Percentiles rank a stretch among this genome's conserved stretches.
phyloP scores from a whole-genome alignment of 371 early-diverging fungal species.

The Smittium mucronatum region DNA sequence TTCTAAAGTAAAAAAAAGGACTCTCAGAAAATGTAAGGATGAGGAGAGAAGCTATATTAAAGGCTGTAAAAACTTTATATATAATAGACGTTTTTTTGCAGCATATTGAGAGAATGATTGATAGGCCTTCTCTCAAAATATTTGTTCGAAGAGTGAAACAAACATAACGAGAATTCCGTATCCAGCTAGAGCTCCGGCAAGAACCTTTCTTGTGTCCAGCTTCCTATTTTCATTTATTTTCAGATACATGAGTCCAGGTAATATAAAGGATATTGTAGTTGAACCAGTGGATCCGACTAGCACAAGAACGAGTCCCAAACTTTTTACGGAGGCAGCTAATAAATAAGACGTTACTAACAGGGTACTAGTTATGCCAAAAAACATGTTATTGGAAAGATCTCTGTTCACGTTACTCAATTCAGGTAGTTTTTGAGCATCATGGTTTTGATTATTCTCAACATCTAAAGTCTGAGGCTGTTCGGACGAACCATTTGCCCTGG shows the following conservation, averaged over 20 bases:
- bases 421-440: background rate
- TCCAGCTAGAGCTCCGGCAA: conserved; percentile 33
- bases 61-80: too few species aligned
- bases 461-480: background rate
- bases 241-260: conserved; percentile 92
- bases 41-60: too few species aligned
- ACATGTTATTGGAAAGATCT: background rate
- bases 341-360: conserved; percentile 57
- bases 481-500: background rate
- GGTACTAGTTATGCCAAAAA: conserved; percentile 38
- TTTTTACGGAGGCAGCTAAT: conserved; percentile 58
- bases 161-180: conserved; percentile 50
- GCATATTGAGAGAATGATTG: too few species aligned
- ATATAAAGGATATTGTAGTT: conserved; percentile 92
- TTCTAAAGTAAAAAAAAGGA: too few species aligned
- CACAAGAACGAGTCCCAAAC: conserved; percentile 71
- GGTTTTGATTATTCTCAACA: too few species aligned
- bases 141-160: conserved; percentile 44
- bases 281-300: conserved; percentile 98
- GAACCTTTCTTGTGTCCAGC: conserved; percentile 12
- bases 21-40: too few species aligned
- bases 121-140: too few species aligned
- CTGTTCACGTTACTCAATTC: background rate
- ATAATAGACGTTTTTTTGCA: too few species aligned
- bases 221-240: conserved; percentile 43